Evolutionary conservation across 768 basidiomycete genomes (phyloP).

Genomic region (Megacollybia marginata): DNA sequence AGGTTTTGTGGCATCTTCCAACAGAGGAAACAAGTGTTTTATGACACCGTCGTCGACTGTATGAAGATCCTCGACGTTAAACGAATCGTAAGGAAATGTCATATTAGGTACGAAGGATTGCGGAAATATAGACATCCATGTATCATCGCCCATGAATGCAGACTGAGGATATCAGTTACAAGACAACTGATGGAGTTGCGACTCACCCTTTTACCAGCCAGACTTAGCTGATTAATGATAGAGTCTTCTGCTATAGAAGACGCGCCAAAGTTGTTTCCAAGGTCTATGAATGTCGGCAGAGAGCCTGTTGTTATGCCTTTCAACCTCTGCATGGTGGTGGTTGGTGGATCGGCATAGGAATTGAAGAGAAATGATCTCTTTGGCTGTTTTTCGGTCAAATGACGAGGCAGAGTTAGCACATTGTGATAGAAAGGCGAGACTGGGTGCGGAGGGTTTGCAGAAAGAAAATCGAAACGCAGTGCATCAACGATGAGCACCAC

Average conservation of each 20-base stretch:
- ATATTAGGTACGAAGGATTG: constrained; percentile 62
- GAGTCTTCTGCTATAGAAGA: constrained; percentile 86
- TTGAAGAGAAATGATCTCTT: constrained; percentile 81
- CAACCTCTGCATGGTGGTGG: constrained; percentile 88
- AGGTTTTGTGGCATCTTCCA: constrained; percentile 39
- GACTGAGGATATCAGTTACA: constrained; percentile 28
- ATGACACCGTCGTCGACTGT: constrained; percentile 92
- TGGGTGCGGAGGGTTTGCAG: constrained; percentile 58
- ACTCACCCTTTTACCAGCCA: constrained; percentile 54
- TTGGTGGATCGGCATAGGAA: constrained; percentile 89
- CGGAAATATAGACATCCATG: constrained; percentile 90
- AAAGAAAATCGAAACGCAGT: constrained; percentile 88
- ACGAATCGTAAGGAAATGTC: constrained; percentile 87
- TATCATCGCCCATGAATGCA: constrained; percentile 95
- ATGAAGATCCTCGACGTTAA: constrained; percentile 97
- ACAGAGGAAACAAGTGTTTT: constrained; percentile 71
- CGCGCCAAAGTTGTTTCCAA: constrained; percentile 89
- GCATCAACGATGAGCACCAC: constrained; percentile 88
- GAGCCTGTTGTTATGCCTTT: constrained; percentile 95
- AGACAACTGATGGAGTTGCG: background rate
- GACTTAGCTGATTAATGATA: constrained; percentile 62
- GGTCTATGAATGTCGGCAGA: constrained; percentile 90
- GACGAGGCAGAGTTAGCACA: constrained; percentile 69
- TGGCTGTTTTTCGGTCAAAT: constrained; percentile 60
- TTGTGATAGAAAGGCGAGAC: constrained; percentile 71